Evolutionary conservation across 108 stramenopile genomes (phyloP), one percentile per base, ranked within the genome.

Genomic region (Nitzschia sp.): DNA sequence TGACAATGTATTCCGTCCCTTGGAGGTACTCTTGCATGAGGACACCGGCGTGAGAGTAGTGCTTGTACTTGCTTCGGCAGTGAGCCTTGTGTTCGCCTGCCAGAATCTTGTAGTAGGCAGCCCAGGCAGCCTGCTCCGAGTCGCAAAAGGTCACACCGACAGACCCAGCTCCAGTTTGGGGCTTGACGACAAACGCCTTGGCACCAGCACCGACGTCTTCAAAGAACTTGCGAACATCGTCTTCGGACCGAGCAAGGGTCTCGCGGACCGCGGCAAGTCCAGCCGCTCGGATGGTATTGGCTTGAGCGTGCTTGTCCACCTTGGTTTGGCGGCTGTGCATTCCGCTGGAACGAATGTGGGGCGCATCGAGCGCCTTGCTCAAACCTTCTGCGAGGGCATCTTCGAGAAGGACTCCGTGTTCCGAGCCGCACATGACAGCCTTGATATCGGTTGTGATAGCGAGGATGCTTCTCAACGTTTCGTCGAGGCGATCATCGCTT

Each of bases 1-100:
- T 95, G 27, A 96, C 81, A 9, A 96, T 94, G 61, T 96, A 97
- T 77, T 97, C 97, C 11, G 76, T 87, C 3, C 95, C 95, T 32
- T 80, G 60, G 27, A 96, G 72, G 66, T 90, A 96, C 59, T 97
- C 97, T 75, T 96, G 95, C 38, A 94, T 85, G 32, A 96, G 72
- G 1, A 96, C 96, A 5, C 56, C 56, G 5, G 29, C 29, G 4
- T 30, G 3, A 25, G n/a, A 8, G 56, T 57, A 57, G 28, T 57
- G 56, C 28, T 52, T 52, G 50, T 52, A 52, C 50, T 52, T 52
- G 50, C n/a, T 4, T 19, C n/a, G 4, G 50, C 50, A 57, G 30
- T 57, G 56, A 30, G 56, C 56, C 56, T 57, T 57, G 56, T 57
- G 56, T 17, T 57, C 56, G 23, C 56, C 50, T 4, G 50, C 50